Conservation (phyloP, 1,139 yeast genomes). For the Saccharomyces hybrid region DNA sequence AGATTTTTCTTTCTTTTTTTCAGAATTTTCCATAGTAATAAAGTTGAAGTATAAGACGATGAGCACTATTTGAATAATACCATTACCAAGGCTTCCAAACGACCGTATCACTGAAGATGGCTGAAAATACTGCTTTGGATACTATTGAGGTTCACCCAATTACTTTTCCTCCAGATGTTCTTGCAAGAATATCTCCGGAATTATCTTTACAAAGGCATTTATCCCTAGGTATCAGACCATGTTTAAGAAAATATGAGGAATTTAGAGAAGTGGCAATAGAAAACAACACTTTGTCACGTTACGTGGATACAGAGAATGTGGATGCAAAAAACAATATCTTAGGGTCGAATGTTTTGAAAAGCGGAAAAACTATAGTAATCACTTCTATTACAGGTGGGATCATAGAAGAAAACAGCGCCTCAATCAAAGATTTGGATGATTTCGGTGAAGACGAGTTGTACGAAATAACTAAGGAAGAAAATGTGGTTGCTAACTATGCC, state of each 20-base stretch:
- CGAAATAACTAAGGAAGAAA: slow-evolving; percentile 28
- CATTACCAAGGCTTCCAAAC: neutral
- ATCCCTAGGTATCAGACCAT: slow-evolving; percentile 64
- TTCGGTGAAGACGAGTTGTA: slow-evolving; percentile 35
- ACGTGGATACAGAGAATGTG: slow-evolving; percentile 20
- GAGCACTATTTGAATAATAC: neutral
- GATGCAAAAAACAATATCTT: slow-evolving; percentile 36
- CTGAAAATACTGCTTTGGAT: slow-evolving; percentile 6
- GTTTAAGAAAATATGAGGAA: slow-evolving; percentile 63
- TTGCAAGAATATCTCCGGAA: slow-evolving; percentile 83
- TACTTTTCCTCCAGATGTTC: slow-evolving; percentile 67
- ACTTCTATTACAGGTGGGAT: slow-evolving; percentile 72
- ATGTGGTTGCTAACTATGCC: slow-evolving; percentile 30
- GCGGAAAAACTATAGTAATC: slow-evolving; percentile 70
- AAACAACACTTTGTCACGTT: slow-evolving; percentile 39
- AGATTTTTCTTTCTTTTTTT: neutral
- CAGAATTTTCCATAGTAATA: neutral
- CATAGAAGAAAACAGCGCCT: slow-evolving; percentile 42
- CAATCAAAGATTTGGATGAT: slow-evolving; percentile 31
- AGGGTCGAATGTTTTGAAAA: slow-evolving; percentile 65
- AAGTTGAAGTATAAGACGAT: neutral
- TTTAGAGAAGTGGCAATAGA: slow-evolving; percentile 52
- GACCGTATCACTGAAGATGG: neutral
- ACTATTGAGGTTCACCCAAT: slow-evolving; percentile 25
- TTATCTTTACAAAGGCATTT: slow-evolving; percentile 74